A percentile compares a stretch with the other conserved stretches of the same genome.
Conservation (phyloP, 116 monocot species). For the Phalaenopsis hybrid region DNA sequence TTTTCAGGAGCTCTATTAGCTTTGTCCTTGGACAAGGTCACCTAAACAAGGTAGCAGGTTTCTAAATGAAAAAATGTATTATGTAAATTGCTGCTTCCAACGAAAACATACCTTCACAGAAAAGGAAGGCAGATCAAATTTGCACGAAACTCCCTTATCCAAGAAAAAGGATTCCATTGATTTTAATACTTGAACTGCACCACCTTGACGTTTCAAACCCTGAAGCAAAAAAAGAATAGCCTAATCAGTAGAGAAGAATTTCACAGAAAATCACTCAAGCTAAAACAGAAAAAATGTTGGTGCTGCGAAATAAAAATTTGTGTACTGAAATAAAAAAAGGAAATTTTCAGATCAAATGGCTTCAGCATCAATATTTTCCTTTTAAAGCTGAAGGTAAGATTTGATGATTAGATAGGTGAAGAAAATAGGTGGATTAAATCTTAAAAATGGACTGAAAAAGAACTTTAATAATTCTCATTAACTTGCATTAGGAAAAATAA, state of each 20-base stretch:
- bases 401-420: not conserved
- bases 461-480: not conserved
- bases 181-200: constrained; percentile 71
- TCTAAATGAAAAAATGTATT: not conserved
- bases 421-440: not conserved
- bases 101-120: constrained; percentile 41
- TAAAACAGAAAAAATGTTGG: constrained; percentile 2
- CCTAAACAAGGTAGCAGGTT: constrained; percentile 19
- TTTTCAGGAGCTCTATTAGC: constrained; percentile 5
- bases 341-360: not conserved
- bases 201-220: constrained; percentile 61
- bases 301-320: not conserved
- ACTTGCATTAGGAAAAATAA: not conserved
- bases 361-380: not conserved
- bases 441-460: not conserved
- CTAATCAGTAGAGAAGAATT: not conserved
- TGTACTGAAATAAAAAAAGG: not conserved
- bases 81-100: not conserved
- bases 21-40: constrained; percentile 30
- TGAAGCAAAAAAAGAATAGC: constrained; percentile 14
- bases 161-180: constrained; percentile 68
- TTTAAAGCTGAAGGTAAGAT: not conserved
- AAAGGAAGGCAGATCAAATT: constrained; percentile 53
- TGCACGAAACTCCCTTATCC: constrained; percentile 37
- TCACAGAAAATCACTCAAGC: not conserved